Base-by-base conservation (phyloP, 805 yeast species). In the Spathaspora sp. region DNA sequence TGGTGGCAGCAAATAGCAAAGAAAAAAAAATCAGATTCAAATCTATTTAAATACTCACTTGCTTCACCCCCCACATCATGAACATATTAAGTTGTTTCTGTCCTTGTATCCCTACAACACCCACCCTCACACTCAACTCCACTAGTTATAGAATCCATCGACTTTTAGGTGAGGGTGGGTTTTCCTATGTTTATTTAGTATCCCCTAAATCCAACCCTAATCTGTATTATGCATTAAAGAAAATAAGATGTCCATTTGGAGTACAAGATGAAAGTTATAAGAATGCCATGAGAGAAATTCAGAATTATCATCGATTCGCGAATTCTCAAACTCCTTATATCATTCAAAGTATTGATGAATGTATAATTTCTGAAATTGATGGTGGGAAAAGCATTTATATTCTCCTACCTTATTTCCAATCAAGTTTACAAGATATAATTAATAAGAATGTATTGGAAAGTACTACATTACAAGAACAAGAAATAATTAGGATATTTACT, bases 111-210 rank as follows among this genome's bases (percentile, higher is more conserved):
- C 77, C 78, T 1, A 64, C 75, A 44, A 64, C 80, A 14, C 92
- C 94, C 0, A 76, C 76, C 8, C 69, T 91, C 10, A 61, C 73
- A 16, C 80, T 92, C 55, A 87, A 87, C 64, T 80, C 81, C 50
- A 75, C 80, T 38, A 72, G 73, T 46, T 88, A 86, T 70, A 76
- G 73, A 59, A 85, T 92, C 16, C 69, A 83, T 49, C 78, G 82
- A 53, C 75, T 92, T n/a, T 72, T 92, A 6, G 97, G 96, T 9
- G 97, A 91, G 70, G 96, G 96, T 2, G 96, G 94, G 12, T 87
- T 87, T 63, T 85, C 96, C 0, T 90, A 87, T 59, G 96, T 89
- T 8, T 92, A 92, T 62, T 72, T 90, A 19, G 96, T 91, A 3
- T 76, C 82, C 14, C 64, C 63, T 56, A 72, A 74, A 44, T 65